phyloP scores from a whole-genome alignment of 139 green algal species.

The Parachlorella kessleri region DNA sequence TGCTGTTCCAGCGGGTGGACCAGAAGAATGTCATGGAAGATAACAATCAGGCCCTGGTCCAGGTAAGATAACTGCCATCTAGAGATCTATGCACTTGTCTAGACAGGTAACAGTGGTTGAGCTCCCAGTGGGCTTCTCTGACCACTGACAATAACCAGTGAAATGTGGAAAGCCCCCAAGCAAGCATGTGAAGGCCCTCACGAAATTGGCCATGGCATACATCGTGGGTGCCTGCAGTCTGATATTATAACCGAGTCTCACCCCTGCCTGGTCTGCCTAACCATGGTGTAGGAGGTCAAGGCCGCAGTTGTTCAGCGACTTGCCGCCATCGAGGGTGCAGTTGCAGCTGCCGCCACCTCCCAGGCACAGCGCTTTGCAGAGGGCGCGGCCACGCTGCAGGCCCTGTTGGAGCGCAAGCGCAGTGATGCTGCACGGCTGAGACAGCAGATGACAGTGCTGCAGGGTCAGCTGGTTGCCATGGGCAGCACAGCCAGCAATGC shows the following conservation, averaged over 20 bases:
- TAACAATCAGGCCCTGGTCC: slow-evolving; percentile 35
- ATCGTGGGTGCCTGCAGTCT: not conserved
- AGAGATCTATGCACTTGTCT: not conserved
- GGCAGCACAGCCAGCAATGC: slow-evolving; percentile 3
- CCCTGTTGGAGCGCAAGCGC: slow-evolving; percentile 11
- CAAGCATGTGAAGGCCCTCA: no score
- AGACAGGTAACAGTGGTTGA: no score
- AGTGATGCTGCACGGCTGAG: slow-evolving; percentile 4
- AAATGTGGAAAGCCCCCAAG: no score
- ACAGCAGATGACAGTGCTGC: slow-evolving; percentile 28
- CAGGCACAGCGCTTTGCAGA: slow-evolving; percentile 35
- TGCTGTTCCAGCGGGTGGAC: slow-evolving; percentile 37
- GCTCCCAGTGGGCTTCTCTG: no score
- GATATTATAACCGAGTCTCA: not conserved
- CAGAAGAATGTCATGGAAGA: slow-evolving; percentile 43
- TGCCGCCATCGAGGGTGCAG: slow-evolving; percentile 27
- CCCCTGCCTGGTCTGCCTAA: not conserved
- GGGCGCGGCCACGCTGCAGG: slow-evolving; percentile 5
- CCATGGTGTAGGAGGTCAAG: slow-evolving; percentile 24
- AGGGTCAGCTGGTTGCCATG: slow-evolving; percentile 36
- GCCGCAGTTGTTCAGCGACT: slow-evolving; percentile 13
- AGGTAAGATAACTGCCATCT: not conserved
- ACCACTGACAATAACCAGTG: no score
- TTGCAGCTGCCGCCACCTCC: slow-evolving; percentile 18
- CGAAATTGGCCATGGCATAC: no score